Evolutionary conservation across 176 grass and related monocot species (phyloP), one percentile per base, ranked within the genome.

Genomic region (Aegilops speltoides): DNA sequence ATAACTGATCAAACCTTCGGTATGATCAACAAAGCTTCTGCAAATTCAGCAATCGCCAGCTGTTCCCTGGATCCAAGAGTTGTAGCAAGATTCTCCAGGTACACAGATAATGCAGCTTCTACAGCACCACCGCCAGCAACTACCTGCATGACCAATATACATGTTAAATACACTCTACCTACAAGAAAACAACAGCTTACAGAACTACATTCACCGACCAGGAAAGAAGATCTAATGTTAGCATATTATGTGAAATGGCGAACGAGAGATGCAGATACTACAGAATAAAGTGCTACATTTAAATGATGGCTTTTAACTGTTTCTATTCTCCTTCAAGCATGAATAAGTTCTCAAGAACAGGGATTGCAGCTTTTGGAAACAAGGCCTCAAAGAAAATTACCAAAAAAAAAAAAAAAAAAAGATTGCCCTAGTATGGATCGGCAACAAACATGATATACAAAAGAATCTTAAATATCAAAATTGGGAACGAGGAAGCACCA

Each of bases 111-210:
- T 14, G 95, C 91, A 23, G 95, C 83, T 85, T 98, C 93, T 9
- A 93, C 93, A 22, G 95, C 95, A 80, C 95, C 95, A 87, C 95
- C 95, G 36, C 93, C 95, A 88, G 95, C 95, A 77, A 98, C 95
- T 36, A 98, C 91, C 93, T 97, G 83, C 20, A 84, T 25, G 37
- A n/a, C 72, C 52, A 14, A 77, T 48, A 70, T 26, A 46, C 22
- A 62, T 64, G 73, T 61, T 75, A 5, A 69, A 40, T 7, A 73
- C 46, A 70, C 11, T 74, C 11, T 76, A 5, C 40, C 26, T 64
- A 38, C 5, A 20, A 15, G 56, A 43, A 24, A 79, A 66, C 48
- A 1, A 81, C 31, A 41, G 6, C 70, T 65, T 75, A 32, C 19
- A 64, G 62, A 83, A 45, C 24, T 48, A 25, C 50, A 82, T 43